A percentile compares a stretch with the other conserved stretches of the same genome.
These are phyloP conservation scores for Pythium scleroteichum DNA, from an alignment of 352 stramenopile genomes.

Conservation along the genomic window DNA sequence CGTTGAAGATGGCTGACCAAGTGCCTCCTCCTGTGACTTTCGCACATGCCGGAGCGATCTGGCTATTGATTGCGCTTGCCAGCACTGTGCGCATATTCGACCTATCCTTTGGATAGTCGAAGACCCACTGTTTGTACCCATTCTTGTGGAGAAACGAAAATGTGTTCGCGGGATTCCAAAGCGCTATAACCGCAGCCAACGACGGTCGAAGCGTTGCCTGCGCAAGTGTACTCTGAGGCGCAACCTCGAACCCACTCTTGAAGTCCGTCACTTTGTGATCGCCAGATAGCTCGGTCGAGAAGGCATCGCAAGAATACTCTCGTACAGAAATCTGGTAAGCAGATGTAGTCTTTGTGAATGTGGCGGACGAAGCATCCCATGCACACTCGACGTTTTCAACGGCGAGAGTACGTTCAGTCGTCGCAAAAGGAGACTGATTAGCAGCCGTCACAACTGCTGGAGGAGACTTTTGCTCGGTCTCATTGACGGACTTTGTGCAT, in stretches of 20 bases:
- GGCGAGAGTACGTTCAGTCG: constrained; percentile 34
- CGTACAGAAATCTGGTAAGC: constrained; percentile 33
- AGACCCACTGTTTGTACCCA: constrained; percentile 58
- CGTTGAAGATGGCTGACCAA: constrained; percentile 57
- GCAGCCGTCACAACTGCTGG: constrained; percentile 13
- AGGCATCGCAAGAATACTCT: constrained; percentile 46
- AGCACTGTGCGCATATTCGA: constrained; percentile 12
- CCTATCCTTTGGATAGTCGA: constrained; percentile 17
- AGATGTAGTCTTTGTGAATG: constrained; percentile 35
- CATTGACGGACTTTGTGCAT: constrained; percentile 33
- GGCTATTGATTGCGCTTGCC: constrained; percentile 38
- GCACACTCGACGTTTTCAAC: constrained; percentile 38
- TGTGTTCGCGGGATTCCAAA: constrained; percentile 44
- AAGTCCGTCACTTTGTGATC: constrained; percentile 36
- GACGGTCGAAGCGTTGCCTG: constrained; percentile 29
- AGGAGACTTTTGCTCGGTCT: constrained; percentile 27
- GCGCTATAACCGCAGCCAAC: constrained; percentile 32
- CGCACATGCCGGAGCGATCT: constrained; percentile 27
- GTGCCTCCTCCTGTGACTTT: constrained; percentile 31
- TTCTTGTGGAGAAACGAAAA: constrained; percentile 48
- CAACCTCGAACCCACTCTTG: constrained; percentile 52
- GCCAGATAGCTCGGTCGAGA: constrained; percentile 48
- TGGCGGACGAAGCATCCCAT: constrained; percentile 18
- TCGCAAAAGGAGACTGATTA: constrained; percentile 42
- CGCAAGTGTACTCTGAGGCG: constrained; percentile 10